Conservation (phyloP, 192 early-diverging fungal species). For the Coemansia sp. region DNA sequence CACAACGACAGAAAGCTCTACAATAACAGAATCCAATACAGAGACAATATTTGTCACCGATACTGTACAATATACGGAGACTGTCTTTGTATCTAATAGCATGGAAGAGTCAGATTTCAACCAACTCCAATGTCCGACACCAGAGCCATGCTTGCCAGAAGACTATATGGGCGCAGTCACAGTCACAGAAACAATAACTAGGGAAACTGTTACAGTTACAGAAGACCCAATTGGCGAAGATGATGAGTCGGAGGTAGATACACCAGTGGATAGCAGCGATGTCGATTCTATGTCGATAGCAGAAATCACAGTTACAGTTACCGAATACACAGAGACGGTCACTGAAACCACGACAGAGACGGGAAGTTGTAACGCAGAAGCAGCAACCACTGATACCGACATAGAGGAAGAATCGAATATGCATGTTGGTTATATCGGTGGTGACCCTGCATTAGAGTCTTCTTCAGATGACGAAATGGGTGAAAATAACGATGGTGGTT, state of each 20-base stretch:
- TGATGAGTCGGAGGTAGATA: not conserved
- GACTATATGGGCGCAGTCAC: not conserved
- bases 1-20: not conserved
- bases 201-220: not conserved
- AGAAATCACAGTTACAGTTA: not conserved
- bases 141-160: not conserved
- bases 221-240: not conserved
- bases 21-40: not conserved
- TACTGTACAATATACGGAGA: not conserved
- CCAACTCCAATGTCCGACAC: not conserved
- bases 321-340: too few species aligned
- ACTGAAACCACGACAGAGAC: not conserved
- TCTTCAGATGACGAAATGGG: not conserved
- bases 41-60: not conserved
- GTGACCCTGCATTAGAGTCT: not conserved
- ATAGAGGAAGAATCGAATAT: not conserved
- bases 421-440: not conserved
- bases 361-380: not conserved
- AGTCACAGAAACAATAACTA: not conserved
- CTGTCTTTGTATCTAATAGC: not conserved
- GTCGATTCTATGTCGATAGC: not conserved
- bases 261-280: not conserved
- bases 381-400: not conserved
- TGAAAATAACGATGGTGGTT: not conserved
- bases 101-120: not conserved